These are phyloP conservation scores for Fusarium chuoi DNA, from an alignment of 2,329 filamentous ascomycete genomes.

Conservation along the genomic window DNA sequence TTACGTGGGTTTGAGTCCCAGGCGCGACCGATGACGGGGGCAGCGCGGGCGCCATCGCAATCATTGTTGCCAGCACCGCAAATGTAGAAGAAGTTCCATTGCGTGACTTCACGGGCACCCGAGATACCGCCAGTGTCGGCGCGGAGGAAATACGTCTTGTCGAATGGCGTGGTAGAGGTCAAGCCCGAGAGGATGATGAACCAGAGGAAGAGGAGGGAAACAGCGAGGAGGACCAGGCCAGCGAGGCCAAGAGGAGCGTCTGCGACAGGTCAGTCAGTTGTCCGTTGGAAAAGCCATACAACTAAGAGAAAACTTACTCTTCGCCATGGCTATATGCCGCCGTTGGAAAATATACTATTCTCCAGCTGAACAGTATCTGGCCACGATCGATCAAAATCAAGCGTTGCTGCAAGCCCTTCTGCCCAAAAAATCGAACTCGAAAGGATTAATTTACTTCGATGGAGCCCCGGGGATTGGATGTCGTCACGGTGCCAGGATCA, in stretches of 20 bases:
- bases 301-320: constrained; percentile 28
- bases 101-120: constrained; percentile 72
- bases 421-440: not conserved
- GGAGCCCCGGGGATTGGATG: constrained; percentile 13
- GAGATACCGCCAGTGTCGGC: constrained; percentile 79
- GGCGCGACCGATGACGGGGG: constrained; percentile 77
- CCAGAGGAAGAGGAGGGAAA: constrained; percentile 64
- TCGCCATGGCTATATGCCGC: constrained; percentile 32
- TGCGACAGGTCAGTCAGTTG: constrained; percentile 37
- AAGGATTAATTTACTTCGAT: constrained; percentile 18
- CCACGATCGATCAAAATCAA: not conserved
- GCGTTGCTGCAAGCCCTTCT: constrained; percentile 4
- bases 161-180: constrained; percentile 64
- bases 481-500: constrained; percentile 36
- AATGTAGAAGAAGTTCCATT: constrained; percentile 93
- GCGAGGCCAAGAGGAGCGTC: constrained; percentile 55
- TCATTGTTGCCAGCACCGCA: constrained; percentile 73
- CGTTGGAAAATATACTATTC: not conserved
- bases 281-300: not conserved
- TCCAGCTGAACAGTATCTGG: not conserved
- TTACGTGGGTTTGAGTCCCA: constrained; percentile 62
- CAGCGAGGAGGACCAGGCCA: constrained; percentile 61
- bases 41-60: constrained; percentile 72
- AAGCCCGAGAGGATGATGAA: constrained; percentile 69
- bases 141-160: constrained; percentile 86